Evolutionary conservation across 306 rosid species (phyloP).

Genomic region (Malus sylvestris): DNA sequence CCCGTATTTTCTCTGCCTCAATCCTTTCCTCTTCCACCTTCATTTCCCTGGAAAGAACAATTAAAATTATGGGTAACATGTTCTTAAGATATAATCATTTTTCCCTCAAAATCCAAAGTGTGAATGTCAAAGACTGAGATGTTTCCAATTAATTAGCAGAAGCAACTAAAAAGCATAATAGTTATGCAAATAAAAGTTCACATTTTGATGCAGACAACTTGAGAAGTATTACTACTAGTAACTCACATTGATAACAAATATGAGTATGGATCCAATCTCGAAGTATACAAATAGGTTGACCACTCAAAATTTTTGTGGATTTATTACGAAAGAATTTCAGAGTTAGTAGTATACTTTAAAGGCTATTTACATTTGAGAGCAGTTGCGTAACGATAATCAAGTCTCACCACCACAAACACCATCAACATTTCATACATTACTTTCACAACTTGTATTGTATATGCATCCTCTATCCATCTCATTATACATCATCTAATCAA

Average conservation of each 20-base stretch:
- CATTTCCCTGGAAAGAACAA: slow-evolving; percentile 62
- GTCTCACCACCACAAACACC: neutral
- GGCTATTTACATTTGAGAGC: neutral
- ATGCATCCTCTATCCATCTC: neutral
- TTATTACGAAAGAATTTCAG: neutral
- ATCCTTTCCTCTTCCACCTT: slow-evolving; percentile 86
- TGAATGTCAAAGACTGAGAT: neutral
- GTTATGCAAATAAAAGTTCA: neutral
- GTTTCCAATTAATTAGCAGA: neutral
- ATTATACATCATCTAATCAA: neutral
- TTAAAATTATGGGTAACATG: neutral
- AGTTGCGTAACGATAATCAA: neutral
- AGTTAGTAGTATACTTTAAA: neutral
- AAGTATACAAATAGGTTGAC: neutral
- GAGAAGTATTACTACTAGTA: neutral
- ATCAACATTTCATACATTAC: neutral
- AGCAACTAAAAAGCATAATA: neutral
- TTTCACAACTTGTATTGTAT: neutral
- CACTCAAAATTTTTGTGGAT: neutral
- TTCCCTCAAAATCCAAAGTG: neutral
- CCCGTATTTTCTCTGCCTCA: slow-evolving; percentile 90
- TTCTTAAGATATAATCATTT: neutral
- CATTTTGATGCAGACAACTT: neutral
- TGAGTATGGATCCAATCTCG: neutral
- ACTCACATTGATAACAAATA: neutral